Conservation (phyloP, 2,329 filamentous ascomycete species). For the Alternaria sp. region DNA sequence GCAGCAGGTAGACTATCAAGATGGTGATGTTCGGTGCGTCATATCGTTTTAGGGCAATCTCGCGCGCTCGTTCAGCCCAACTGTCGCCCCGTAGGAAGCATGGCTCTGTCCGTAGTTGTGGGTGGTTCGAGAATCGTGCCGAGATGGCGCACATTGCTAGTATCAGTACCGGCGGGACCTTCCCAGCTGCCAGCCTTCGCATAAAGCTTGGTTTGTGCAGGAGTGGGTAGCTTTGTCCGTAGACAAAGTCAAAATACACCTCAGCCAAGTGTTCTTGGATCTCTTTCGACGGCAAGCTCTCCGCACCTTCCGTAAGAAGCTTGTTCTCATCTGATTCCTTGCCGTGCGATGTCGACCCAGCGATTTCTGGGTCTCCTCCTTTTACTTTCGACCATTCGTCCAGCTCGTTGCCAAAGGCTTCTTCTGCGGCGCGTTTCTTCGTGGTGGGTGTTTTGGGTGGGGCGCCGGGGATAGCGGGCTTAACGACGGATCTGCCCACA, state of each 20-base stretch:
- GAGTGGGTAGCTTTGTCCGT: conserved; percentile 92
- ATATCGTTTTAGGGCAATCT: conserved; percentile 85
- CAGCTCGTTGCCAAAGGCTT: conserved; percentile 83
- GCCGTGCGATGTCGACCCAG: conserved; percentile 54
- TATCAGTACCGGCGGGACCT: conserved; percentile 85
- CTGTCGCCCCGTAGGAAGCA: conserved; percentile 88
- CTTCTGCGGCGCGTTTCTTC: conserved; percentile 84
- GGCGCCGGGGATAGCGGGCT: conserved; percentile 71
- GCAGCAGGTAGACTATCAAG: conserved; percentile 83
- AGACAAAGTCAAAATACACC: conserved; percentile 93
- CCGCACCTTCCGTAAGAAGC: conserved; percentile 79
- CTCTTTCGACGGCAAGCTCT: conserved; percentile 82
- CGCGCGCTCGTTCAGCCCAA: conserved; percentile 86
- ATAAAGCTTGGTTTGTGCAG: conserved; percentile 98
- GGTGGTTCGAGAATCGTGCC: conserved; percentile 92
- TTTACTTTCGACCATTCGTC: conserved; percentile 77
- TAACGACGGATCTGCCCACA: conserved; percentile 82
- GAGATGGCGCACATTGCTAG: conserved; percentile 95
- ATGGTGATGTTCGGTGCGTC: conserved; percentile 97
- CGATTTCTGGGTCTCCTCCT: conserved; percentile 59
- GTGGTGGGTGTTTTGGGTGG: conserved; percentile 61
- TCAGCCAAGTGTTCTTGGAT: conserved; percentile 93
- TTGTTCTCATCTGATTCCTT: conserved; percentile 74
- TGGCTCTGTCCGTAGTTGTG: conserved; percentile 75
- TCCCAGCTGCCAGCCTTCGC: conserved; percentile 79